These are phyloP conservation scores for California macrophylla DNA, from an alignment of 441 rosid species.

Conservation along the genomic window DNA sequence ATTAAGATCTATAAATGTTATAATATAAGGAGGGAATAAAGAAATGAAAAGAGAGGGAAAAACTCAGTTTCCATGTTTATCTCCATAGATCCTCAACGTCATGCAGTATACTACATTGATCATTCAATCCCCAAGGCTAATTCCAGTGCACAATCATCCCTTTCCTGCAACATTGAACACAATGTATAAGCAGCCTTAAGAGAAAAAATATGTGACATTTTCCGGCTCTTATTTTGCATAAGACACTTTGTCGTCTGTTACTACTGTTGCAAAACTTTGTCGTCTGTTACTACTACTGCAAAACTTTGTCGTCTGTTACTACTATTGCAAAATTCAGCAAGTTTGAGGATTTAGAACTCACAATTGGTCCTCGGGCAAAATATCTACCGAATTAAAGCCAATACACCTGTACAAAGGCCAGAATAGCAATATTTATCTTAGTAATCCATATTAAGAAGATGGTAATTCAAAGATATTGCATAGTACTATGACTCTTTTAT, in stretches of 20 bases:
- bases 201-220: neutral
- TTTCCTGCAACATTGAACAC: conserved; percentile 47
- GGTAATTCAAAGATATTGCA: neutral
- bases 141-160: conserved; percentile 89
- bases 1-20: too few species aligned
- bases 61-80: neutral
- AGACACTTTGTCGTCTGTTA: neutral
- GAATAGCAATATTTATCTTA: neutral
- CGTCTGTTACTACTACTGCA: neutral
- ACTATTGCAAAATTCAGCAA: conserved; percentile 2
- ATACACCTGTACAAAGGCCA: conserved; percentile 52
- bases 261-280: neutral
- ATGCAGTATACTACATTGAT: conserved; percentile 1
- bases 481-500: neutral
- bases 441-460: neutral
- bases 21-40: too few species aligned
- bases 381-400: conserved; percentile 99
- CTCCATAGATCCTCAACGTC: conserved; percentile 15
- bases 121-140: conserved; percentile 82
- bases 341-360: conserved; percentile 35
- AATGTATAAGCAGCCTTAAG: conserved; percentile 12
- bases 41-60: neutral
- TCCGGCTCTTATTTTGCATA: neutral
- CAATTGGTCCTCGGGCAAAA: conserved; percentile 88
- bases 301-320: neutral